phyloP scores from a whole-genome alignment of 1,139 yeast genomes.

The Groenewaldozyma sp. region DNA sequence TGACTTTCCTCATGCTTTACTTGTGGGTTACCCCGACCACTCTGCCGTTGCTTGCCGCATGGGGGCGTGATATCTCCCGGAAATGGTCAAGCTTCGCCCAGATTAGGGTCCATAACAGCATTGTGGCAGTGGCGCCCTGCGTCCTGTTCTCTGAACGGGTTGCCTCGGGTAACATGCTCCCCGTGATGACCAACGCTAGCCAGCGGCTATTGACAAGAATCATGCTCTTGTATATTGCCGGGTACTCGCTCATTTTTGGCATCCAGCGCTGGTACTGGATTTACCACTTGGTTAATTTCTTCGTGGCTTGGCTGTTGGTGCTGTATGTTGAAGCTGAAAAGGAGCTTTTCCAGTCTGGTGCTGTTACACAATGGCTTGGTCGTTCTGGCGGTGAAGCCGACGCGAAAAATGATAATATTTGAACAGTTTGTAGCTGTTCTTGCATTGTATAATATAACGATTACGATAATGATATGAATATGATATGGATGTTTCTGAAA shows the following conservation, averaged over 20 bases:
- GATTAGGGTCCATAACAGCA: conserved; percentile 24
- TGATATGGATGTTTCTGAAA: too few species aligned
- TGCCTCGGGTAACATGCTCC: conserved; percentile 23
- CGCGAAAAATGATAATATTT: too few species aligned
- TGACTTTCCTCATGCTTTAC: conserved; percentile 25
- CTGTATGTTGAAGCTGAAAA: conserved; percentile 3
- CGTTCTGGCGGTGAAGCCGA: too few species aligned
- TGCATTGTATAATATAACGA: too few species aligned
- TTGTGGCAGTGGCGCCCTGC: conserved; percentile 27
- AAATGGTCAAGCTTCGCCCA: conserved; percentile 22
- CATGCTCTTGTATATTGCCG: conserved; percentile 21
- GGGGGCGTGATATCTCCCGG: conserved; percentile 26
- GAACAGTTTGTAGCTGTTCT: too few species aligned
- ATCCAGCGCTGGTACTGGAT: conserved; percentile 28
- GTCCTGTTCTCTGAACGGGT: conserved; percentile 24
- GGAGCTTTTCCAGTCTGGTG: too few species aligned
- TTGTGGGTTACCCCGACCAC: conserved; percentile 28
- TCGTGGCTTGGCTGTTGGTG: conserved; percentile 22
- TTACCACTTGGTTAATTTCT: conserved; percentile 26
- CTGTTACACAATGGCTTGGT: too few species aligned
- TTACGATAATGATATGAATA: too few species aligned
- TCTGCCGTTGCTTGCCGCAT: conserved; percentile 27
- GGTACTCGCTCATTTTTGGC: conserved; percentile 27
- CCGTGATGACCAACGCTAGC: conserved; percentile 16
- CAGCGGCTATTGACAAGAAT: conserved; percentile 17